Evolutionary conservation across 1,139 yeast species (phyloP).

Genomic region (Fermentozyma sake): DNA sequence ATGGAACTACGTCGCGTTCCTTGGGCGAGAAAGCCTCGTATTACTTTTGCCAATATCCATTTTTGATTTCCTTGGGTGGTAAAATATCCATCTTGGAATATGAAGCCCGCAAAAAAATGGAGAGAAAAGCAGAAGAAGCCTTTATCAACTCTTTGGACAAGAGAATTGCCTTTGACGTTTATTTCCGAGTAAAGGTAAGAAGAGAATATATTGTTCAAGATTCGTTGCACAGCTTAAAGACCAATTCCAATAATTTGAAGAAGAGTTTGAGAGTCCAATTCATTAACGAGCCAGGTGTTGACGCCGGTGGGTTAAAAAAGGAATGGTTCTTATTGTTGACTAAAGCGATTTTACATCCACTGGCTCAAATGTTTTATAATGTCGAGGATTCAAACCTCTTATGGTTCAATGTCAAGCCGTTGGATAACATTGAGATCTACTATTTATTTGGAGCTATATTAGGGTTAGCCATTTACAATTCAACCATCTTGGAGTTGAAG

Average conservation of each 20-base stretch:
- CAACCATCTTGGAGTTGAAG: conserved; percentile 74
- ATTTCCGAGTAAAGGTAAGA: conserved; percentile 63
- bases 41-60: conserved; percentile 81
- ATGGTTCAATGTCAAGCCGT: conserved; percentile 64
- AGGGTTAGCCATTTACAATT: conserved; percentile 88
- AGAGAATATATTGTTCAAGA: conserved; percentile 68
- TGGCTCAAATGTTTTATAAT: conserved; percentile 56
- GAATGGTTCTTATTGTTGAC: conserved; percentile 87
- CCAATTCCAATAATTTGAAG: conserved; percentile 58
- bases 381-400: conserved; percentile 66
- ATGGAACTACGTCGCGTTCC: conserved; percentile 24
- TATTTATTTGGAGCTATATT: conserved; percentile 78
- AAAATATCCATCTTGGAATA: conserved; percentile 78
- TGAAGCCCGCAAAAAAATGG: conserved; percentile 82
- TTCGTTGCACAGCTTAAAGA: conserved; percentile 62
- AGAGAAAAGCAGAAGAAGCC: conserved; percentile 84
- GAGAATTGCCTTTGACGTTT: conserved; percentile 58
- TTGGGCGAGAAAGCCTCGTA: conserved; percentile 25
- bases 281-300: conserved; percentile 84
- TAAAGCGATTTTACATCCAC: conserved; percentile 62
- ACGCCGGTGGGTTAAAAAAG: conserved; percentile 89
- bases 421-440: conserved; percentile 51
- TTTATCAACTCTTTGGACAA: conserved; percentile 70
- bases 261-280: conserved; percentile 78
- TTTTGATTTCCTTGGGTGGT: conserved; percentile 72